phyloP scores from a whole-genome alignment of 140 eudicot genomes.

The Artemisia princeps region DNA sequence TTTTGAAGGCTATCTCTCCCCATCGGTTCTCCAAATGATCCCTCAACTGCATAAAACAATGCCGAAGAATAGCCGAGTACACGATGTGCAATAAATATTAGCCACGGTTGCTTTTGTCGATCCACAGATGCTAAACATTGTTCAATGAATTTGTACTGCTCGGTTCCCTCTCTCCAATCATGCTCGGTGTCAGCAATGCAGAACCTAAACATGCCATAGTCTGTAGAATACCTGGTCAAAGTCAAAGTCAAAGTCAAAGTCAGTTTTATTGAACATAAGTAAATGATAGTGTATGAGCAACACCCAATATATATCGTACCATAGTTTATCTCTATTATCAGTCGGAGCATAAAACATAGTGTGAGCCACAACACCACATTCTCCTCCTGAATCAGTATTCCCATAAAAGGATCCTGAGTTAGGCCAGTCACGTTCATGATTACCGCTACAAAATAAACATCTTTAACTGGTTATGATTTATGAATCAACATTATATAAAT shows the following conservation, averaged over 20 bases:
- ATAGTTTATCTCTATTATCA: constrained; percentile 50
- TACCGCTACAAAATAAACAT: constrained; percentile 37
- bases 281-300: background rate
- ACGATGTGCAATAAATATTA: constrained; percentile 31
- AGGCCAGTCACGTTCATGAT: constrained; percentile 72
- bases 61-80: constrained; percentile 34
- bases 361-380: constrained; percentile 63
- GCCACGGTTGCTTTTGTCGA: constrained; percentile 37
- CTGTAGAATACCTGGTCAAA: constrained; percentile 21
- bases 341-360: constrained; percentile 62
- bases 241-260: background rate
- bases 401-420: constrained; percentile 51
- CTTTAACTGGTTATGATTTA: background rate
- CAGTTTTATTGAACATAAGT: constrained; percentile 3
- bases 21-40: constrained; percentile 31
- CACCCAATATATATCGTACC: constrained; percentile 30
- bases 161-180: constrained; percentile 38
- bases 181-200: constrained; percentile 40
- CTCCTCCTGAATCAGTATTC: constrained; percentile 58
- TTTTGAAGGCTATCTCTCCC: constrained; percentile 34
- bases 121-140: constrained; percentile 35
- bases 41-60: constrained; percentile 24
- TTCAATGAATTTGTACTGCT: constrained; percentile 35
- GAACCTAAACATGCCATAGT: constrained; percentile 37
- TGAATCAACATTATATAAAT: background rate